phyloP scores from a whole-genome alignment of 2,329 filamentous ascomycete species.

The Lasiodiplodia sp. region DNA sequence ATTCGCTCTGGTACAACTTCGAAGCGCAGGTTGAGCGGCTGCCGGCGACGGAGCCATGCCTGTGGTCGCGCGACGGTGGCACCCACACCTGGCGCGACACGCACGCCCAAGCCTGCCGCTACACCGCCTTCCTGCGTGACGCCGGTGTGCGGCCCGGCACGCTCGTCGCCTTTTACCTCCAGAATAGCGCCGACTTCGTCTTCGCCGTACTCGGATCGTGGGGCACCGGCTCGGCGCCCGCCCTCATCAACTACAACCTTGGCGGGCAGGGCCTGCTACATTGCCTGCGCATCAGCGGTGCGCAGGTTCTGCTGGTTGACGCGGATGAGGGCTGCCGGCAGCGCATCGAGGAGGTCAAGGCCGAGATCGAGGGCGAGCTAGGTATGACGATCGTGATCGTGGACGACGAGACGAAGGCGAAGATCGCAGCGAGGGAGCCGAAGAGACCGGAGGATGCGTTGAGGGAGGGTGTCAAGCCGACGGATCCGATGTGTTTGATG shows the following conservation, averaged over 20 bases:
- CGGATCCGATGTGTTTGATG: constrained; percentile 66
- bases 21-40: constrained; percentile 57
- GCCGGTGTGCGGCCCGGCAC: constrained; percentile 64
- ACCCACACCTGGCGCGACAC: constrained; percentile 55
- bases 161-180: constrained; percentile 71
- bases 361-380: constrained; percentile 60
- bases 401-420: constrained; percentile 52
- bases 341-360: constrained; percentile 56
- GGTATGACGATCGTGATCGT: constrained; percentile 66
- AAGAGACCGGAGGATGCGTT: constrained; percentile 44
- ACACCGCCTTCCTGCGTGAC: constrained; percentile 47
- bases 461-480: constrained; percentile 45
- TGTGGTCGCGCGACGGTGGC: constrained; percentile 65
- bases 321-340: constrained; percentile 49
- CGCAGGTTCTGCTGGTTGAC: constrained; percentile 67
- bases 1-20: constrained; percentile 72
- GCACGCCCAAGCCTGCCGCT: constrained; percentile 45
- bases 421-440: constrained; percentile 56
- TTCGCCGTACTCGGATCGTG: constrained; percentile 63
- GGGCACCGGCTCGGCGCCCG: constrained; percentile 72
- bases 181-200: constrained; percentile 73
- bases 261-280: constrained; percentile 69
- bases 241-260: constrained; percentile 76
- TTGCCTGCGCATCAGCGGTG: constrained; percentile 66
- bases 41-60: constrained; percentile 50